Evolutionary conservation across 1,284 basidiomycete species (phyloP), one percentile per base, ranked within the genome.

Genomic region (Nidula niveotomentosa): DNA sequence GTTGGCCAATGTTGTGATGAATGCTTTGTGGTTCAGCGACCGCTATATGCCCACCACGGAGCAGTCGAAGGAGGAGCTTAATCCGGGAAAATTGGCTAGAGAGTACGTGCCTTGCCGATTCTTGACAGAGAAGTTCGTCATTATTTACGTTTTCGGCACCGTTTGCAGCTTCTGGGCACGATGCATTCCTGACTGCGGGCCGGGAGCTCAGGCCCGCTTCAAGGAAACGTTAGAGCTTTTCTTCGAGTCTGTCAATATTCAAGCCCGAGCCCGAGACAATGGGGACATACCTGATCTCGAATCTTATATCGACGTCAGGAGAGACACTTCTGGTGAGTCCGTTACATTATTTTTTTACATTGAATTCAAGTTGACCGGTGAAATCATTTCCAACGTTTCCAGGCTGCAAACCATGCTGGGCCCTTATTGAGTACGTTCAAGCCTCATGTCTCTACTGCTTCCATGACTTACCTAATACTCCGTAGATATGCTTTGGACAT

Each of bases 341-440:
- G 10, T 41, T 41, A 41, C 37, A 15, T 41, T 41, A 4, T 2
- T 41, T 15, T 23, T 15, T 41, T 41, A 62, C 36, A 1, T 23
- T 52, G 23, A 18, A 23, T 45, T 23, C 23, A 23, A 23, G 23
- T 23, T 23, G 23, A 23, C 23, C 23, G 47, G 50, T 51, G 36
- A 15, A 30, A 51, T 54, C 46, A 35, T 23, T 56, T 36, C 56
- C 37, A 51, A 51, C 30, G 10, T 52, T 23, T 48, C 12, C 67
- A 68, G 84, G 79, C 1, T 83, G 83, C 65, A 84, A 83, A 58
- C 80, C 84, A 13, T 83, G 78, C 60, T 85, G 79, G 71, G 81
- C 75, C n/a, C 65, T 84, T 6, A 80, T 84, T 47, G 83, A 85
- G 71, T 78, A 60, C 34, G 73, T 69, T 41, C 51, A 35, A 34